Conservation (phyloP, 371 early-diverging fungal species). For the Haplosporangium sp. region DNA sequence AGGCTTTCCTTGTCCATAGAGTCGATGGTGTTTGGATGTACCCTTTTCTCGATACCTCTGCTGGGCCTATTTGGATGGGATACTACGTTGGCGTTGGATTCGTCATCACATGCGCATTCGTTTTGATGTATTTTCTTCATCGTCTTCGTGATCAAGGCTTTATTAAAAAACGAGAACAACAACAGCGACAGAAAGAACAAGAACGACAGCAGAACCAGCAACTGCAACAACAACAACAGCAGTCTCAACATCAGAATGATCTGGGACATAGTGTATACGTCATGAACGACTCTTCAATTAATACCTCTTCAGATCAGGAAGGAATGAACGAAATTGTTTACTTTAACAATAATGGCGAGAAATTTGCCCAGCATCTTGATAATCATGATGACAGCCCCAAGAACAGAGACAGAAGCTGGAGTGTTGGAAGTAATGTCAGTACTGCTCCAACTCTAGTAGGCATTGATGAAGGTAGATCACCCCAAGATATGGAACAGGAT, state of each 20-base stretch:
- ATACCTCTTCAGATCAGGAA: neutral
- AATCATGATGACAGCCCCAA: neutral
- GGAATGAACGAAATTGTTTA: neutral
- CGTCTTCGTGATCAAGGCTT: slow-evolving; percentile 13
- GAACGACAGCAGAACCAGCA: neutral
- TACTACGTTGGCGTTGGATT: slow-evolving; percentile 38
- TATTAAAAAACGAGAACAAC: neutral
- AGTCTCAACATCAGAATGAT: neutral
- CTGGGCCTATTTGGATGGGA: slow-evolving; percentile 30
- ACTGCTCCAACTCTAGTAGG: slow-evolving; percentile 39
- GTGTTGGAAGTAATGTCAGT: slow-evolving; percentile 15
- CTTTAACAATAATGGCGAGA: neutral
- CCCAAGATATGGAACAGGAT: neutral
- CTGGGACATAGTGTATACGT: neutral
- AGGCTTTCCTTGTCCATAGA: slow-evolving; percentile 30
- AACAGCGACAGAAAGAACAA: neutral
- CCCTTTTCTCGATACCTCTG: slow-evolving; percentile 39
- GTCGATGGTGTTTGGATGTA: slow-evolving; percentile 52
- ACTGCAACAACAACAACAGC: too few relatives aligned
- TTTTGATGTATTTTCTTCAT: slow-evolving; percentile 38
- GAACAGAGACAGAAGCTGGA: slow-evolving; percentile 25
- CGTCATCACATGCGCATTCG: slow-evolving; percentile 34
- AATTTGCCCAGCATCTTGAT: too few relatives aligned
- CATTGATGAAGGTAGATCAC: slow-evolving; percentile 11
- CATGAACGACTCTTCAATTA: neutral